Evolutionary conservation across 306 rosid genomes (phyloP), one percentile per base, ranked within the genome.

Genomic region (Castanea mollissima): DNA sequence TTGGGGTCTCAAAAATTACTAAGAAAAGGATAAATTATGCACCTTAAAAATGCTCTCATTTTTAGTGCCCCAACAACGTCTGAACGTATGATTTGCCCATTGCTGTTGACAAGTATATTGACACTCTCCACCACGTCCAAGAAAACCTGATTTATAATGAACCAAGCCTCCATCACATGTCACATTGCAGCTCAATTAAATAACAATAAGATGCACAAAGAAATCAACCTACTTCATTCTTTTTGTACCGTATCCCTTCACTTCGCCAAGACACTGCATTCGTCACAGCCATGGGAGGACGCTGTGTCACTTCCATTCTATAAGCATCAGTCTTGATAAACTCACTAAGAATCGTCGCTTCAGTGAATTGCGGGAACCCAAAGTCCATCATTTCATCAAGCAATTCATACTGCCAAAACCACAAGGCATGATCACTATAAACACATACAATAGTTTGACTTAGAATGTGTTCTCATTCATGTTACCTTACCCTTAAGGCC

Each of bases 241-340:
- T 96, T 93, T 96, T 96, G 94, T 96, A 93, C 71, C 57, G 86
- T 81, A 96, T 78, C 68, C 99, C 99, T 90, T 96, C 99, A 83
- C 99, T 96, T 41, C 98, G 99, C 99, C 99, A 96, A 65, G 99
- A 96, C 23, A 96, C 99, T 56, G 99, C 99, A 88, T 96, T 96
- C 16, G 99, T 96, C 64, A 96, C 99, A 73, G 99, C 99, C 99
- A 96, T 96, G 60, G 99, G 99, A 74, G 99, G 99, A 79, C 98
- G 90, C 88, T 96, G 99, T 0, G 89, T 88, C 73, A 91, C 96
- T 84, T 96, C 99, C 99, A 96, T 91, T 84, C 96, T 93, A 79
- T 96, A 96, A 71, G 99, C 99, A 87, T 96, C 99, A 0, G 99
- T 96, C 92, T 96, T 96, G 83, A 96, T 96, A 85, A 95, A 96